These are phyloP conservation scores for Myxozyma neotropica DNA, from an alignment of 805 yeast species.

Conservation along the genomic window DNA sequence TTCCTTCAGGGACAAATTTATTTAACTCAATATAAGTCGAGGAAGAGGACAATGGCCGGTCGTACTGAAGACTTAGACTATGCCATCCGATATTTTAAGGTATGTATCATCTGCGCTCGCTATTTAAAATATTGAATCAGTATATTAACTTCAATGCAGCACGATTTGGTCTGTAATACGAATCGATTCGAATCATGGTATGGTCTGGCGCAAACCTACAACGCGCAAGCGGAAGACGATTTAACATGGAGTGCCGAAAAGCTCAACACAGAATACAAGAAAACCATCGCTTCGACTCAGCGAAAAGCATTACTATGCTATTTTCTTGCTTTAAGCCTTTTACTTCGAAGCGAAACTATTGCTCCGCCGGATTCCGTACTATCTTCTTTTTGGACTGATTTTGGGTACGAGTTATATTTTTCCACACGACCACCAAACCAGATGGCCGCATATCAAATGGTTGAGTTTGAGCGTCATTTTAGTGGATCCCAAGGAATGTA, in stretches of 20 bases:
- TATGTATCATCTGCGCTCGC: background rate
- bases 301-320: conserved; percentile 62
- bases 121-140: background rate
- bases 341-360: conserved; percentile 32
- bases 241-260: conserved; percentile 91
- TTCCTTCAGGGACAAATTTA: conserved; percentile 68
- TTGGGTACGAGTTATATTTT: conserved; percentile 58
- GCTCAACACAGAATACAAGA: conserved; percentile 63
- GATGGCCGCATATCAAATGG: conserved; percentile 53
- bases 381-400: conserved; percentile 49
- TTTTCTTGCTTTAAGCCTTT: conserved; percentile 64
- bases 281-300: conserved; percentile 63
- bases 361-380: conserved; percentile 48
- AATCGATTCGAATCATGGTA: conserved; percentile 84
- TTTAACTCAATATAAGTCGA: conserved; percentile 64
- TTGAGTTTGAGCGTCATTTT: conserved; percentile 51
- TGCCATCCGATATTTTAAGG: conserved; percentile 63
- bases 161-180: conserved; percentile 69
- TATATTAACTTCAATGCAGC: conserved; percentile 18
- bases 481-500: conserved; percentile 39
- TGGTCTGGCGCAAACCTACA: conserved; percentile 75
- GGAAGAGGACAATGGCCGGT: conserved; percentile 79
- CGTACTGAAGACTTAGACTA: conserved; percentile 78
- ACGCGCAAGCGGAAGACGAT: conserved; percentile 82
- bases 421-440: conserved; percentile 42